Evolutionary conservation across 2,329 filamentous ascomycete genomes (phyloP).

Genomic region (Penicillium fuscoglaucum): DNA sequence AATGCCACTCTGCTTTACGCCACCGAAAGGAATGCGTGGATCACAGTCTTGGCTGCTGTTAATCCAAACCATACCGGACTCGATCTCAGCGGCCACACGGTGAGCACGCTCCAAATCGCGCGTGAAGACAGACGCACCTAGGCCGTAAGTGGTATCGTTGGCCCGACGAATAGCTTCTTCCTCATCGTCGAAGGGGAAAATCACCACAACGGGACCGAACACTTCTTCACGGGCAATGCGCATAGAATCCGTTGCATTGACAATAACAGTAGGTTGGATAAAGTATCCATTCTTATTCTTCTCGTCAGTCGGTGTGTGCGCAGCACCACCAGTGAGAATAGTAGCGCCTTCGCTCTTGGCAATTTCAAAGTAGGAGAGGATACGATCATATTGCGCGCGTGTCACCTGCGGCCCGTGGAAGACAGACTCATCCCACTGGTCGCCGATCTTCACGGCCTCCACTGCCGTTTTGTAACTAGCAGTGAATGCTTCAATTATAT

Average conservation of each 20-base stretch:
- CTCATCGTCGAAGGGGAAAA: constrained; percentile 42
- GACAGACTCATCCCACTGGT: constrained; percentile 45
- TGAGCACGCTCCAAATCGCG: constrained; percentile 44
- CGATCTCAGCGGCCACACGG: constrained; percentile 44
- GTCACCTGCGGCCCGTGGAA: constrained; percentile 50
- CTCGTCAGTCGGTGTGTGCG: constrained; percentile 31
- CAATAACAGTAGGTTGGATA: constrained; percentile 43
- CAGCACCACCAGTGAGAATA: constrained; percentile 40
- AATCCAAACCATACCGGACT: constrained; percentile 50
- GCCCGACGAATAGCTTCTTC: constrained; percentile 41
- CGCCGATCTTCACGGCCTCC: constrained; percentile 42
- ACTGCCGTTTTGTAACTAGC: constrained; percentile 38
- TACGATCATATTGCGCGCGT: constrained; percentile 46
- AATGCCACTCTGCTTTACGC: constrained; percentile 51
- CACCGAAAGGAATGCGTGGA: constrained; percentile 44
- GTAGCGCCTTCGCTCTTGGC: constrained; percentile 45
- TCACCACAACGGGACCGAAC: constrained; percentile 47
- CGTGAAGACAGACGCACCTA: constrained; percentile 47
- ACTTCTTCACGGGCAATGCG: constrained; percentile 45
- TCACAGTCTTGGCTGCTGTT: constrained; percentile 48
- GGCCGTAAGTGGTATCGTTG: constrained; percentile 46
- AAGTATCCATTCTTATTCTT: constrained; percentile 43
- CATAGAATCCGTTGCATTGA: constrained; percentile 37
- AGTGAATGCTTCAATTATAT: constrained; percentile 50
- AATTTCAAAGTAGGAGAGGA: constrained; percentile 45